Conservation (phyloP, 2,329 filamentous ascomycete genomes). For the Botryosphaeria agaves region DNA sequence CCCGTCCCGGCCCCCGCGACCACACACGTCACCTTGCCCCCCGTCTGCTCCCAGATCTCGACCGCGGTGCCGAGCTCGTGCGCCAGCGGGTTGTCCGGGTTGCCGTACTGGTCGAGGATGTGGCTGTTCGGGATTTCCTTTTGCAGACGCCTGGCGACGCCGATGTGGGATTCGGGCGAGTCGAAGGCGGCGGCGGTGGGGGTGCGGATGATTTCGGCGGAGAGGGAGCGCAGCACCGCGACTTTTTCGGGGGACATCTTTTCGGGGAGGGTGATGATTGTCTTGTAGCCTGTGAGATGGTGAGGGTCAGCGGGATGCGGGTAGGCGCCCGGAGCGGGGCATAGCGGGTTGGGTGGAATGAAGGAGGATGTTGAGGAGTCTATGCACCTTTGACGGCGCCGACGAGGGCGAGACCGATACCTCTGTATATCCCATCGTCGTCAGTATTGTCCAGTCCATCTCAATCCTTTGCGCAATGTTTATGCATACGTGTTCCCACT, state of each 20-base stretch:
- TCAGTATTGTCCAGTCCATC: neutral
- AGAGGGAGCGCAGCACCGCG: conserved; percentile 78
- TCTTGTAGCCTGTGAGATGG: conserved; percentile 54
- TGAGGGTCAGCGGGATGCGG: no score
- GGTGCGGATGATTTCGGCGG: conserved; percentile 93
- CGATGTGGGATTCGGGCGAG: conserved; percentile 89
- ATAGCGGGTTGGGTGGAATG: no score
- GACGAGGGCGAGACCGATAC: conserved; percentile 86
- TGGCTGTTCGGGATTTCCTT: conserved; percentile 96
- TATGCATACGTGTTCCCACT: conserved; percentile 77
- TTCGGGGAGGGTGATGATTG: conserved; percentile 95
- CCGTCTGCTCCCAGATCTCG: conserved; percentile 88
- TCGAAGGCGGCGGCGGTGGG: conserved; percentile 93
- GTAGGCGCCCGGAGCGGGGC: no score
- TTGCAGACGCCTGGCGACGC: conserved; percentile 73
- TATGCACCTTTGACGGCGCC: conserved; percentile 66
- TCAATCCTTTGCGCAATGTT: neutral
- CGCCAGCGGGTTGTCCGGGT: conserved; percentile 77
- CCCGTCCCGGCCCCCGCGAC: conserved; percentile 90
- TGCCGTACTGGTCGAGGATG: conserved; percentile 92
- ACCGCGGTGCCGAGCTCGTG: conserved; percentile 91
- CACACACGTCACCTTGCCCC: conserved; percentile 63
- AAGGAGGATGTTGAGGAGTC: no score
- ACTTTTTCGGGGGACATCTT: conserved; percentile 99
- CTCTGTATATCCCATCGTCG: conserved; percentile 30